Evolutionary conservation across 805 yeast species (phyloP).

Genomic region (Sugiyamaella lignohabitans): DNA sequence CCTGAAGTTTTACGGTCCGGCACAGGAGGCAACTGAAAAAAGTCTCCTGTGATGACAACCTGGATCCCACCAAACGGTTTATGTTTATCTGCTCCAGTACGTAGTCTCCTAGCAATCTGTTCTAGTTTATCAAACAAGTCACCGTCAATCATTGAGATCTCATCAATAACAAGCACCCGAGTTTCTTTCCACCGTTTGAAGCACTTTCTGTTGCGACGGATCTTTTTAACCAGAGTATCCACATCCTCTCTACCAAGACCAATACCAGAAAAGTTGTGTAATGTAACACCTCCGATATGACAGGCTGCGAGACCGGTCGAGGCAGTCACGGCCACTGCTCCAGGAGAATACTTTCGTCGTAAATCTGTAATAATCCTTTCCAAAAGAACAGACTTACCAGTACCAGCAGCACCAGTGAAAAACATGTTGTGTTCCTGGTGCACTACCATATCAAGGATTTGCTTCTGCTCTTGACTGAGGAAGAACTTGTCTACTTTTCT

Average conservation of each 20-base stretch:
- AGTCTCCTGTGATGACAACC: slow-evolving; percentile 86
- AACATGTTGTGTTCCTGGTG: slow-evolving; percentile 60
- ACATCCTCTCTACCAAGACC: slow-evolving; percentile 64
- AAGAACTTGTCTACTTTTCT: slow-evolving; percentile 16
- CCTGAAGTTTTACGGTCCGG: slow-evolving; percentile 17
- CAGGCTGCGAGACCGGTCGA: slow-evolving; percentile 96
- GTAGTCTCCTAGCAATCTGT: slow-evolving; percentile 51
- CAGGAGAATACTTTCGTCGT: slow-evolving; percentile 36
- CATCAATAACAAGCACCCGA: slow-evolving; percentile 78
- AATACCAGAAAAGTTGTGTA: slow-evolving; percentile 79
- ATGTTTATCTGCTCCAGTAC: slow-evolving; percentile 36
- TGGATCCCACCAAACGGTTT: slow-evolving; percentile 94
- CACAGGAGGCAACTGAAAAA: slow-evolving; percentile 93
- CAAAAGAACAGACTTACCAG: slow-evolving; percentile 90
- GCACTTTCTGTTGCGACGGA: slow-evolving; percentile 41
- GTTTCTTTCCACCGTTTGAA: slow-evolving; percentile 57
- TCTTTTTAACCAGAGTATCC: slow-evolving; percentile 40
- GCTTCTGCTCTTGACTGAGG: slow-evolving; percentile 43
- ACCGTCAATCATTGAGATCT: slow-evolving; percentile 91
- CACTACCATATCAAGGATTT: slow-evolving; percentile 56
- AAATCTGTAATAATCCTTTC: slow-evolving; percentile 57
- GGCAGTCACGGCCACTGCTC: slow-evolving; percentile 79
- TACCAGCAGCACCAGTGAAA: slow-evolving; percentile 97
- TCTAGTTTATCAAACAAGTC: slow-evolving; percentile 68
- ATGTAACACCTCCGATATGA: slow-evolving; percentile 84